Conservation (phyloP, 768 basidiomycete genomes). For the Boletus rufocinnamomeus region DNA sequence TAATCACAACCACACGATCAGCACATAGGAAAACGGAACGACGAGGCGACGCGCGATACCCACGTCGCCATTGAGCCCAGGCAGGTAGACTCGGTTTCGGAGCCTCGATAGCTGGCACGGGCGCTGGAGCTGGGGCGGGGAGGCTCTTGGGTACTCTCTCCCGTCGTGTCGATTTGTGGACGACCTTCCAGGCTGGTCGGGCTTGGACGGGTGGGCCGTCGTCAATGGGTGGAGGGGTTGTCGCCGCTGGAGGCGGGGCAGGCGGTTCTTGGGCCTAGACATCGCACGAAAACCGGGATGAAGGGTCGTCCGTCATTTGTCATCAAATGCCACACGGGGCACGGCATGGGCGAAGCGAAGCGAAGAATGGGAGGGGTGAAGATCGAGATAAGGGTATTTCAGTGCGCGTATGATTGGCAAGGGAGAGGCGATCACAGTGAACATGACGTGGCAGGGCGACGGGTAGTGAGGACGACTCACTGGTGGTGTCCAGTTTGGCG, state of each 20-base stretch:
- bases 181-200: conserved; percentile 73
- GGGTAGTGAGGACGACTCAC: conserved; percentile 36
- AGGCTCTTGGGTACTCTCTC: conserved; percentile 47
- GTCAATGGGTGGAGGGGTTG: conserved; percentile 49
- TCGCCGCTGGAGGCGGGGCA: conserved; percentile 40
- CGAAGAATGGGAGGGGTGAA: neutral
- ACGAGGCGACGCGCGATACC: neutral
- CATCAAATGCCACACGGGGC: neutral
- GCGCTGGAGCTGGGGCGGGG: conserved; percentile 37
- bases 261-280: conserved; percentile 37
- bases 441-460: neutral
- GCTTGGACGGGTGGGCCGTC: conserved; percentile 50
- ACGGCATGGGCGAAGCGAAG: neutral
- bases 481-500: conserved; percentile 70
- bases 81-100: conserved; percentile 63
- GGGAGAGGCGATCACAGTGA: neutral
- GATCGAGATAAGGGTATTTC: neutral
- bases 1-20: conserved; percentile 27
- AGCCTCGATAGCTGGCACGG: conserved; percentile 42
- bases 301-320: neutral
- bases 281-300: neutral
- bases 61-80: conserved; percentile 88
- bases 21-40: neutral
- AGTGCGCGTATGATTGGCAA: neutral
- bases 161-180: conserved; percentile 63